Evolutionary conservation across 495 filamentous ascomycete genomes (phyloP).

Genomic region (Neurospora sp.): DNA sequence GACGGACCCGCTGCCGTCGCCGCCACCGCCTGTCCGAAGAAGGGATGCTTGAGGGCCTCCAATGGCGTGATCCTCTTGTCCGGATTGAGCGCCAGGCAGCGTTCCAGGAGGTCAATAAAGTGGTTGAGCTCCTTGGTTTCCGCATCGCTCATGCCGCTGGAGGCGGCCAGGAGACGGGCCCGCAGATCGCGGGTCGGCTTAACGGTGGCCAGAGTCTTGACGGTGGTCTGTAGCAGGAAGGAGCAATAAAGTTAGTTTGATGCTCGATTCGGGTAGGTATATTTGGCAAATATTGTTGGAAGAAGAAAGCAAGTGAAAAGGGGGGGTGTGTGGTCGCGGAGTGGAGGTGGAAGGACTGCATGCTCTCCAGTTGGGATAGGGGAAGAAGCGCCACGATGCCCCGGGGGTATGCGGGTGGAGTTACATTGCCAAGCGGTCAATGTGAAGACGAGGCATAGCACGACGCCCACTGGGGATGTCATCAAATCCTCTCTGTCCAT

Average conservation of each 20-base stretch:
- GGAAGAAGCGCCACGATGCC: not conserved
- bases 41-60: slow-evolving; percentile 84
- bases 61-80: slow-evolving; percentile 81
- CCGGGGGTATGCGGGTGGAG: not conserved
- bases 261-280: not conserved
- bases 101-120: slow-evolving; percentile 80
- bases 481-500: not conserved
- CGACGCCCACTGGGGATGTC: not conserved
- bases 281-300: not conserved
- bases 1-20: not conserved
- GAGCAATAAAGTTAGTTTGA: slow-evolving; percentile 6
- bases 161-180: slow-evolving; percentile 62
- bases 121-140: slow-evolving; percentile 69
- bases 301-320: not conserved
- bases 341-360: not conserved
- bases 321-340: not conserved
- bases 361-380: not conserved
- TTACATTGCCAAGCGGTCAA: not conserved
- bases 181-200: slow-evolving; percentile 78
- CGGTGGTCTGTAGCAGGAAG: slow-evolving; percentile 40
- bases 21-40: slow-evolving; percentile 34
- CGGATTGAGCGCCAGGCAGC: slow-evolving; percentile 82
- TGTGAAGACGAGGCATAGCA: not conserved
- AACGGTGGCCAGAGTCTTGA: slow-evolving; percentile 60
- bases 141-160: slow-evolving; percentile 59